Evolutionary conservation across 2,329 filamentous ascomycete species (phyloP).

Genomic region (Colletotrichum somersetense): DNA sequence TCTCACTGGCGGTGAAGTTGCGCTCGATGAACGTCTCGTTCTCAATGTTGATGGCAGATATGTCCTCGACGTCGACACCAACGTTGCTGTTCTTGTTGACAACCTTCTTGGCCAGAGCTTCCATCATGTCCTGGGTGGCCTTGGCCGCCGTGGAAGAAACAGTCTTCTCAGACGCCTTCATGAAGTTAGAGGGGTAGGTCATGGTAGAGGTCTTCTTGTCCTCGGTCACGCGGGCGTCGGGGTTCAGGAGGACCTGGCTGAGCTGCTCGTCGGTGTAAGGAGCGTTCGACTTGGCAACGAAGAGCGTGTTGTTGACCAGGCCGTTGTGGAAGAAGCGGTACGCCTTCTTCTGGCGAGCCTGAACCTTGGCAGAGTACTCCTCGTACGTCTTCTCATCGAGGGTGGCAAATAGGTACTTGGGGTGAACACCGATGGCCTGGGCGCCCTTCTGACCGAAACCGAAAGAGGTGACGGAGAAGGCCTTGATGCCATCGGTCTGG

Average conservation of each 20-base stretch:
- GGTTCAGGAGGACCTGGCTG: conserved; percentile 91
- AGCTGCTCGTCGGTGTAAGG: conserved; percentile 93
- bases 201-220: conserved; percentile 90
- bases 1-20: conserved; percentile 90
- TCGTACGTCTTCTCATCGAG: conserved; percentile 88
- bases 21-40: conserved; percentile 95
- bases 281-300: conserved; percentile 92
- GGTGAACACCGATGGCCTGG: conserved; percentile 96
- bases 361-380: conserved; percentile 88
- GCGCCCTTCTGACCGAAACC: conserved; percentile 99
- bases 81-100: conserved; percentile 78
- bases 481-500: conserved; percentile 98
- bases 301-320: conserved; percentile 97
- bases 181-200: conserved; percentile 77
- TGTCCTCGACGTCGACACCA: conserved; percentile 93
- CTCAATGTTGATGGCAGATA: conserved; percentile 88
- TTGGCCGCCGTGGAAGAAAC: conserved; percentile 63
- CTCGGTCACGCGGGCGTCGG: conserved; percentile 83
- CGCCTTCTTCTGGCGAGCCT: conserved; percentile 95
- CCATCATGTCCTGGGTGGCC: conserved; percentile 80
- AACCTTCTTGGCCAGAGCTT: conserved; percentile 77
- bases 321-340: conserved; percentile 99
- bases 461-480: conserved; percentile 98
- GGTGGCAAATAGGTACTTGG: conserved; percentile 95
- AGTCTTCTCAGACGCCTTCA: conserved; percentile 72